phyloP scores from a whole-genome alignment of 805 yeast genomes.

The Teunomyces tritomae region DNA sequence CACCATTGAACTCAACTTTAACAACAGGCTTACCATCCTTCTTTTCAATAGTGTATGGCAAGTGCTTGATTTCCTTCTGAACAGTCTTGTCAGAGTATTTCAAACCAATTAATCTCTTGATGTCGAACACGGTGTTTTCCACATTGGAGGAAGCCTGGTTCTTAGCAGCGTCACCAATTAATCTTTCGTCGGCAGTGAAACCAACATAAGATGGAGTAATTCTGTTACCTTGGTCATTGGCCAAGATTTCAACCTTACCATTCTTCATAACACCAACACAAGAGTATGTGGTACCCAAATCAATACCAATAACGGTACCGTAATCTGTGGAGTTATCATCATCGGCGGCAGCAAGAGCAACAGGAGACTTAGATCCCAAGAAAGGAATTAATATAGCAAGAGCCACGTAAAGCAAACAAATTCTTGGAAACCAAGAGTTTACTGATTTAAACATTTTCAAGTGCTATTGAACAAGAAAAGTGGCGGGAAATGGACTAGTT shows the following conservation, averaged over 20 bases:
- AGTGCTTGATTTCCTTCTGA: slow-evolving; percentile 85
- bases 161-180: slow-evolving; percentile 96
- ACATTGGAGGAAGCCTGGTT: slow-evolving; percentile 97
- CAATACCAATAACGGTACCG: slow-evolving; percentile 89
- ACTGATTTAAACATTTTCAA: neutral
- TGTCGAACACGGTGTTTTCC: slow-evolving; percentile 83
- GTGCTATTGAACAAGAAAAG: neutral
- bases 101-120: slow-evolving; percentile 93
- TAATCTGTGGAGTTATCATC: slow-evolving; percentile 37
- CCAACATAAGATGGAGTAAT: slow-evolving; percentile 96
- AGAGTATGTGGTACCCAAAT: slow-evolving; percentile 91
- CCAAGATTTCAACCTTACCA: slow-evolving; percentile 91
- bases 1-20: slow-evolving; percentile 79
- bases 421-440: slow-evolving; percentile 14
- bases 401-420: slow-evolving; percentile 26
- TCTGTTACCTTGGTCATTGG: slow-evolving; percentile 98
- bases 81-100: slow-evolving; percentile 74
- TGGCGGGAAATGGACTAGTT: neutral
- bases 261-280: slow-evolving; percentile 94
- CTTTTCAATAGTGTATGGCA: slow-evolving; percentile 79
- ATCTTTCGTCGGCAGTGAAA: slow-evolving; percentile 87
- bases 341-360: slow-evolving; percentile 20
- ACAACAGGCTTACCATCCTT: slow-evolving; percentile 77
- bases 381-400: slow-evolving; percentile 40
- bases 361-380: slow-evolving; percentile 19